Percentiles rank a stretch among this genome's conserved stretches.
phyloP scores from a whole-genome alignment of 2,329 filamentous ascomycete species.

The Hymenoscyphus fructigenus region DNA sequence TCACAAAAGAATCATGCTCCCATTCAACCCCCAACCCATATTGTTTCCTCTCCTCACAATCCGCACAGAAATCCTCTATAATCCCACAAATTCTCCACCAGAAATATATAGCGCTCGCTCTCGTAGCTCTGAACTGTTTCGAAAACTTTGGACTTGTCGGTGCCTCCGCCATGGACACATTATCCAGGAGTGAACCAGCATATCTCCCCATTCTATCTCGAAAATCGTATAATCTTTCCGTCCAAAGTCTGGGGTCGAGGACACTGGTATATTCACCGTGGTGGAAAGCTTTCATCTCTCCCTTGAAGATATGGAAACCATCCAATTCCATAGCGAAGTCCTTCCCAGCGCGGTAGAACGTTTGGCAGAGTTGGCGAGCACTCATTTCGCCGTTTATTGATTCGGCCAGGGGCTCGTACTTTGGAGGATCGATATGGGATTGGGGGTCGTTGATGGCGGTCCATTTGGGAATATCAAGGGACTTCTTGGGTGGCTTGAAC shows the following conservation, averaged over 20 bases:
- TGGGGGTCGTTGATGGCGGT: too few relatives aligned
- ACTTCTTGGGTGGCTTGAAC: not conserved
- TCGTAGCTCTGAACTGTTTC: not conserved
- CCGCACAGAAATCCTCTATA: not conserved
- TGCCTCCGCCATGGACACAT: not conserved
- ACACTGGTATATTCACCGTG: not conserved
- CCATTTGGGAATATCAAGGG: not conserved
- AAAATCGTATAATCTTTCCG: not conserved
- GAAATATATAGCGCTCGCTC: not conserved
- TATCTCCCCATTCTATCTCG: not conserved
- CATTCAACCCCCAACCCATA: not conserved
- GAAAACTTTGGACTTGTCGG: not conserved
- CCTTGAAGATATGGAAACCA: not conserved
- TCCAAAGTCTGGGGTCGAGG: not conserved
- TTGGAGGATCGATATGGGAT: not conserved
- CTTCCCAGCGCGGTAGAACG: not conserved
- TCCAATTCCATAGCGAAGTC: not conserved
- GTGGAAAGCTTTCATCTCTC: not conserved
- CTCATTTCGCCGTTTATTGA: not conserved
- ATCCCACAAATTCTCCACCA: constrained; percentile 1
- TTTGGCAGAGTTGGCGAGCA: not conserved
- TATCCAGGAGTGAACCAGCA: not conserved
- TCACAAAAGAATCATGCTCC: not conserved
- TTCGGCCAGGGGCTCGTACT: not conserved
- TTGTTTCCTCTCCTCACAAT: not conserved